Evolutionary conservation across 2,329 filamentous ascomycete genomes (phyloP).

Genomic region (Canariomyces notabilis): DNA sequence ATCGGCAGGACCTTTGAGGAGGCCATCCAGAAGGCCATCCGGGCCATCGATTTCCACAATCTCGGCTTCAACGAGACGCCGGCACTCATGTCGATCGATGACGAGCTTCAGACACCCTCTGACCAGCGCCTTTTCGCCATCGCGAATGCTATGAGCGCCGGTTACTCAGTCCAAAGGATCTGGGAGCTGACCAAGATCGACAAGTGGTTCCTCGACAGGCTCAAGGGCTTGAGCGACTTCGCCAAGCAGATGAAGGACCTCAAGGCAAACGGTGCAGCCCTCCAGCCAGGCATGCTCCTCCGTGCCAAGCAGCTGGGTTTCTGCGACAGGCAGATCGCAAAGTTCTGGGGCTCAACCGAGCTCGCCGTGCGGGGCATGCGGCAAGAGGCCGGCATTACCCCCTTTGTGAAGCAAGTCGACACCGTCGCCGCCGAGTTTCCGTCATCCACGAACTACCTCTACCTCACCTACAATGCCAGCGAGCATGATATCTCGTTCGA

Average conservation of each 20-base stretch:
- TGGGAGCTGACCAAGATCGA: conserved; percentile 98
- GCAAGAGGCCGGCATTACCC: conserved; percentile 79
- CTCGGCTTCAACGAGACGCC: conserved; percentile 89
- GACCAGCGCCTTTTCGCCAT: conserved; percentile 97
- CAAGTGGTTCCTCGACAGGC: conserved; percentile 93
- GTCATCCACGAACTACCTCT: conserved; percentile 90
- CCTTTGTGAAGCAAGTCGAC: conserved; percentile 96
- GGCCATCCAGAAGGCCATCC: conserved; percentile 96
- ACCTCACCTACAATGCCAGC: conserved; percentile 89
- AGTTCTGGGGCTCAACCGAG: conserved; percentile 93
- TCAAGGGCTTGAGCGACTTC: conserved; percentile 88
- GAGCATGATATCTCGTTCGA: conserved; percentile 80
- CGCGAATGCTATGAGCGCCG: conserved; percentile 92
- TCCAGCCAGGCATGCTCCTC: conserved; percentile 61
- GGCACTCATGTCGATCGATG: conserved; percentile 91
- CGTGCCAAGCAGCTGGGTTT: conserved; percentile 93
- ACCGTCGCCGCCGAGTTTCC: conserved; percentile 97
- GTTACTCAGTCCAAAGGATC: conserved; percentile 93
- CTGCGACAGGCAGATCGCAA: conserved; percentile 86
- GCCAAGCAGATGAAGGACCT: conserved; percentile 70
- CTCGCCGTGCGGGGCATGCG: conserved; percentile 79
- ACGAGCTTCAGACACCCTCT: conserved; percentile 93
- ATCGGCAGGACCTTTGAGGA: conserved; percentile 97
- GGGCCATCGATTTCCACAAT: conserved; percentile 91
- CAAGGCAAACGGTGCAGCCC: conserved; percentile 58